Percentiles rank a stretch among this genome's conserved stretches.
Evolutionary conservation across 306 rosid genomes (phyloP).

Genomic region (Vigna unguiculata): DNA sequence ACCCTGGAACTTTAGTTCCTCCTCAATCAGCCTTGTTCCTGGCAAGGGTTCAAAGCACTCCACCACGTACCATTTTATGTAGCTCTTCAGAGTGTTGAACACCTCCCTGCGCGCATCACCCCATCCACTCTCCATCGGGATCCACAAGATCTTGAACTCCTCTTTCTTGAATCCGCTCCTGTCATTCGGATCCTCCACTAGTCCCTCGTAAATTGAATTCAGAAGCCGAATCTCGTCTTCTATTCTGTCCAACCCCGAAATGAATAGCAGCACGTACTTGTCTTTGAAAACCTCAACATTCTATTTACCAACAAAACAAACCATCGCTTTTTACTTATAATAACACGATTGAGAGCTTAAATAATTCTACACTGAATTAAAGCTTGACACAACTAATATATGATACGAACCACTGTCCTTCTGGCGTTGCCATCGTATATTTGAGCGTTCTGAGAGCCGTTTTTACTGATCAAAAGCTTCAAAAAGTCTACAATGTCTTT

Average conservation of each 20-base stretch:
- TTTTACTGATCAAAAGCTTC: constrained; percentile 16
- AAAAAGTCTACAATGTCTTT: constrained; percentile 33
- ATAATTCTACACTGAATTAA: background rate
- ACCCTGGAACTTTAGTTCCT: background rate
- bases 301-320: background rate
- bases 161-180: constrained; percentile 11
- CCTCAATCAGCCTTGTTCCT: background rate
- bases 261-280: constrained; percentile 3
- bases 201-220: background rate
- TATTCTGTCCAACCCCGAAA: constrained; percentile 7
- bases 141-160: constrained; percentile 40
- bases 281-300: constrained; percentile 33
- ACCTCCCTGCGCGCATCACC: background rate
- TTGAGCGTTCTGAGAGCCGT: background rate
- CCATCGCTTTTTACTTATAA: no score
- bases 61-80: constrained; percentile 23
- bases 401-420: background rate
- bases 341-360: no score
- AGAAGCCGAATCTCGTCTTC: constrained; percentile 33
- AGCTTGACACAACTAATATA: no score
- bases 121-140: constrained; percentile 12
- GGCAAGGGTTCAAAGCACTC: background rate
- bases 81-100: background rate
- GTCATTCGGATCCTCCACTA: constrained; percentile 25
- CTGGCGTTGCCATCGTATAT: constrained; percentile 28